Percentiles rank a stretch among this genome's conserved stretches.
Conservation (phyloP, 345 rosid species). For the Stellera chamaejasme region DNA sequence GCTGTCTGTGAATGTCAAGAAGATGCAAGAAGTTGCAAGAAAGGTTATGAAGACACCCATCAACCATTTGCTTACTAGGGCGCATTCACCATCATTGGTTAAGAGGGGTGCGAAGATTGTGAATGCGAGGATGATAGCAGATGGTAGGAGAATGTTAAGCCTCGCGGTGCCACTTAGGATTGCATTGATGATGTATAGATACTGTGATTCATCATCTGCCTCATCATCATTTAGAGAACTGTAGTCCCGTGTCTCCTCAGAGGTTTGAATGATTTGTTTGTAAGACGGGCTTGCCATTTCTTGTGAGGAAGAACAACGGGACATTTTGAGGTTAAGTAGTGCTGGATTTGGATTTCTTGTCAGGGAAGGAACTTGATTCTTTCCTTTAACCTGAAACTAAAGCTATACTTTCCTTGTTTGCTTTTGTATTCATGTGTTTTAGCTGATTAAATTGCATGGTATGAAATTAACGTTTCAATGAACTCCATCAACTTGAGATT, state of each 20-base stretch:
- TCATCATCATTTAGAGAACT: constrained; percentile 24
- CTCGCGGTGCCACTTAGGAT: constrained; percentile 42
- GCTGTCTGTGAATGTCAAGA: constrained; percentile 37
- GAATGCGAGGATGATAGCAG: constrained; percentile 43
- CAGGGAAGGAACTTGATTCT: too few species aligned
- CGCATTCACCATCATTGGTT: constrained; percentile 38
- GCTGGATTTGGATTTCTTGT: too few species aligned
- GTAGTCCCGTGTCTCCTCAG: constrained; percentile 5
- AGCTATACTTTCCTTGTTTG: too few species aligned
- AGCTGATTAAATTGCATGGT: too few species aligned
- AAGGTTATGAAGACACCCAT: constrained; percentile 24
- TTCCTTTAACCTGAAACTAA: too few species aligned
- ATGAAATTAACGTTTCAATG: too few species aligned
- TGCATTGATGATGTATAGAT: constrained; percentile 29
- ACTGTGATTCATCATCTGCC: constrained; percentile 27
- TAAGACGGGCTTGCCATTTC: constrained; percentile 18
- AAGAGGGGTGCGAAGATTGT: constrained; percentile 46
- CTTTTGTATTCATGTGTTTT: too few species aligned
- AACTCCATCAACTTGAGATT: too few species aligned
- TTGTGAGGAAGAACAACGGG: too few species aligned
- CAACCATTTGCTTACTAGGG: constrained; percentile 26
- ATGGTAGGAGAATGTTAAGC: constrained; percentile 43
- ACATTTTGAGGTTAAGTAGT: too few species aligned
- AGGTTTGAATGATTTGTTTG: constrained; percentile 11
- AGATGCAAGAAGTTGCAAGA: constrained; percentile 32